Evolutionary conservation across 2,329 filamentous ascomycete genomes (phyloP).

Genomic region (Acrocalymma vagum): DNA sequence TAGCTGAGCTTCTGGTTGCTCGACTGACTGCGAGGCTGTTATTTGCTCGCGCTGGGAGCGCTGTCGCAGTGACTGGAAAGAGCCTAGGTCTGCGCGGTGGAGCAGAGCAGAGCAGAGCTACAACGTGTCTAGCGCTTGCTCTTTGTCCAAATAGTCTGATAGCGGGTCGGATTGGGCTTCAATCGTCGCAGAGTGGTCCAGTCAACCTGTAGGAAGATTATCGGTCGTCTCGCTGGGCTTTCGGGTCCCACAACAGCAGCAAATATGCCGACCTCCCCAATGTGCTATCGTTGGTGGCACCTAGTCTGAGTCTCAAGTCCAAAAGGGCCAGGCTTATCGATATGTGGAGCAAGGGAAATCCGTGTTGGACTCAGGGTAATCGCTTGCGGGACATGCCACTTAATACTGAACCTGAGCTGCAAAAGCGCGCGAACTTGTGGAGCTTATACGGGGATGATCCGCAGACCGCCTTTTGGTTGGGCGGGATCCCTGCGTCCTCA

Average conservation of each 20-base stretch:
- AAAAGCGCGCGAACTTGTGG: constrained; percentile 37
- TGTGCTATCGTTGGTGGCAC: background rate
- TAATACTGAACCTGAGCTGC: constrained; percentile 4
- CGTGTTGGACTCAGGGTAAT: constrained; percentile 11
- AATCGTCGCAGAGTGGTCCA: constrained; percentile 11
- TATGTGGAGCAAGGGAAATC: constrained; percentile 1
- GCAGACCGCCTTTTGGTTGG: constrained; percentile 31
- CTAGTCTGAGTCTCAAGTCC: constrained; percentile 4
- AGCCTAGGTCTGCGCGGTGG: constrained; percentile 9
- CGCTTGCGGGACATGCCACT: constrained; percentile 20
- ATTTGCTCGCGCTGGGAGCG: constrained; percentile 1
- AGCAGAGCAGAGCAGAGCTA: constrained; percentile 6
- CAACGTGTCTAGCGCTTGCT: constrained; percentile 13
- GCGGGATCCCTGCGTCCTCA: constrained; percentile 23
- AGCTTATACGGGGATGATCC: constrained; percentile 24
- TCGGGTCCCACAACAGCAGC: background rate
- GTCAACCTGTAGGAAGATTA: no score
- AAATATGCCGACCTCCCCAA: background rate
- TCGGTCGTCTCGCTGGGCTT: constrained; percentile 5
- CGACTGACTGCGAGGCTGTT: constrained; percentile 9
- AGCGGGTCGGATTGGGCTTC: constrained; percentile 28
- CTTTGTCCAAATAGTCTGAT: no score
- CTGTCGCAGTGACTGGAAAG: constrained; percentile 7
- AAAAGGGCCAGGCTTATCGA: no score
- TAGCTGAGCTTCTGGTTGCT: background rate